These are phyloP conservation scores for Fremontodendron californicum DNA, from an alignment of 345 rosid species.

Conservation along the genomic window DNA sequence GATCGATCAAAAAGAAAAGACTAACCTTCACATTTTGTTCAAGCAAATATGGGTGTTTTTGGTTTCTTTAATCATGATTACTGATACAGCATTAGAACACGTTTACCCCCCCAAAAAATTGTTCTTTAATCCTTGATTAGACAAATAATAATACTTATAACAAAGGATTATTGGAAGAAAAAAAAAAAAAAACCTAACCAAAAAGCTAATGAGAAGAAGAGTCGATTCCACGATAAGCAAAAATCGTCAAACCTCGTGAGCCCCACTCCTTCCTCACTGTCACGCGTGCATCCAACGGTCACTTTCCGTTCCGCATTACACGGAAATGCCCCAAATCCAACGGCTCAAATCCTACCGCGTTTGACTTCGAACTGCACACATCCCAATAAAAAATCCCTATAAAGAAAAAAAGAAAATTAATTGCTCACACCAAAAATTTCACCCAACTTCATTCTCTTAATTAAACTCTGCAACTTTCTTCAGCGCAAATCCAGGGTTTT, in stretches of 20 bases:
- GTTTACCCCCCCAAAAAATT: neutral
- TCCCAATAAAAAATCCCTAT: slow-evolving; percentile 10
- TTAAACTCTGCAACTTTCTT: neutral
- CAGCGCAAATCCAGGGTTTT: slow-evolving; percentile 26
- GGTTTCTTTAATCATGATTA: neutral
- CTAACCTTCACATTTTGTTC: neutral
- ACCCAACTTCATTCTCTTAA: neutral
- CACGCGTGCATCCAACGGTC: slow-evolving; percentile 27
- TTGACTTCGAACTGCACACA: slow-evolving; percentile 48
- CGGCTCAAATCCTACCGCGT: slow-evolving; percentile 18
- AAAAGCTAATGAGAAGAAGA: neutral
- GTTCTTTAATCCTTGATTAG: neutral
- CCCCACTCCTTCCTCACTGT: slow-evolving; percentile 1
- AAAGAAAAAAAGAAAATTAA: neutral
- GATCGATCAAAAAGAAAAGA: too few relatives aligned
- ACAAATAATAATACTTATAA: neutral
- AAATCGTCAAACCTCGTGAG: slow-evolving; percentile 21
- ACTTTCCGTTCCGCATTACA: slow-evolving; percentile 16
- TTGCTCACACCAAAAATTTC: neutral
- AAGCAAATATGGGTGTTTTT: neutral
- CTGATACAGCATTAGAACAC: neutral
- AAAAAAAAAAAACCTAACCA: neutral
- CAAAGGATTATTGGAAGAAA: neutral
- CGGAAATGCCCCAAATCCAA: slow-evolving; percentile 14
- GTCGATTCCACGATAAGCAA: slow-evolving; percentile 18